Evolutionary conservation across 2,329 filamentous ascomycete genomes (phyloP).

Genomic region (Neonectria punicea): DNA sequence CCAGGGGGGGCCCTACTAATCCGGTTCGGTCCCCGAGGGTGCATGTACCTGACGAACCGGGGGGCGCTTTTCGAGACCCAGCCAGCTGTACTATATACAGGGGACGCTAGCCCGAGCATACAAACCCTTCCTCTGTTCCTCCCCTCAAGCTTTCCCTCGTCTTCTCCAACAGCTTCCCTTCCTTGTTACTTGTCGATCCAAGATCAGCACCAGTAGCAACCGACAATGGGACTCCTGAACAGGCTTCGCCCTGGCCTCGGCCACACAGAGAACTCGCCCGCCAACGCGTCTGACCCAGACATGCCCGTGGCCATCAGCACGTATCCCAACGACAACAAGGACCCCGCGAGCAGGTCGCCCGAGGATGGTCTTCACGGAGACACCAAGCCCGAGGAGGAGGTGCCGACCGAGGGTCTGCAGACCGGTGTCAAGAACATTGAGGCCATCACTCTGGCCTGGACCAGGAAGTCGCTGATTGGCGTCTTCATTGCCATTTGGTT

Average conservation of each 20-base stretch:
- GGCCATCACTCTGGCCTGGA: constrained; percentile 51
- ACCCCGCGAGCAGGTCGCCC: constrained; percentile 5
- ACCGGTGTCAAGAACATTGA: constrained; percentile 50
- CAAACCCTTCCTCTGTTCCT: neutral
- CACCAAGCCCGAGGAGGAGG: neutral
- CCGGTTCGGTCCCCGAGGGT: neutral
- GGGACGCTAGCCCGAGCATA: neutral
- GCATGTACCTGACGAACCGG: neutral
- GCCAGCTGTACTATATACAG: constrained; percentile 3
- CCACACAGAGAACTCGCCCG: neutral
- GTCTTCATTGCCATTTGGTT: constrained; percentile 56
- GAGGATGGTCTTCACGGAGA: constrained; percentile 20
- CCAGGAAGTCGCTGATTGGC: constrained; percentile 45
- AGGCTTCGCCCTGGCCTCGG: constrained; percentile 17
- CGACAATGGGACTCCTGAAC: constrained; percentile 20
- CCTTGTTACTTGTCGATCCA: neutral
- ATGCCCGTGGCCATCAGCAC: constrained; percentile 14
- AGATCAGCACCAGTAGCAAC: constrained; percentile 5
- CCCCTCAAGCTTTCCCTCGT: neutral
- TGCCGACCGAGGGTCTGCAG: constrained; percentile 28
- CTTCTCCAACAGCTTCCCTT: neutral
- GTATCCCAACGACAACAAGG: constrained; percentile 20
- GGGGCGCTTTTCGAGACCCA: neutral
- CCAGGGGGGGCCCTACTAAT: constrained; percentile 4
- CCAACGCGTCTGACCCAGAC: constrained; percentile 14